Conservation (phyloP, 371 early-diverging fungal genomes). For the Apophysomyces elegans region DNA sequence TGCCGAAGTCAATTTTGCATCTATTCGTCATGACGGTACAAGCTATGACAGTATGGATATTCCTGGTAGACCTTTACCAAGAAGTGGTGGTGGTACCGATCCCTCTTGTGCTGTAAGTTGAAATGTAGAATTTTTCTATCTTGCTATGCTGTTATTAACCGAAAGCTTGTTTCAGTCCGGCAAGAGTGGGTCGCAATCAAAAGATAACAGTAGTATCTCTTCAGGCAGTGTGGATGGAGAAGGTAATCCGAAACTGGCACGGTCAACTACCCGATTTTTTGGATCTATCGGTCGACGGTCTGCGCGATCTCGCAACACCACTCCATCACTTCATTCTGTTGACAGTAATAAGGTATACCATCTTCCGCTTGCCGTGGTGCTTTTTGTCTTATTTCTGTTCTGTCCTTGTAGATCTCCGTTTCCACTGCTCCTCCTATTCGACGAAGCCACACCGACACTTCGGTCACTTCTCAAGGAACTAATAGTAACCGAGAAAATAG, state of each 20-base stretch:
- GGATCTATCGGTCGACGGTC: conserved; percentile 34
- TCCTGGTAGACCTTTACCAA: conserved; percentile 35
- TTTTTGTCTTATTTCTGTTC: not conserved
- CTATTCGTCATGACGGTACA: conserved; percentile 19
- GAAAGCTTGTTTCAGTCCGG: not conserved
- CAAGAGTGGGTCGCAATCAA: not conserved
- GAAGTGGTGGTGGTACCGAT: conserved; percentile 2
- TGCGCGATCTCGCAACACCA: conserved; percentile 22
- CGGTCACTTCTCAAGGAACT: conserved; percentile 4
- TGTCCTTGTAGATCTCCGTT: not conserved
- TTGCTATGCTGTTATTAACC: not conserved
- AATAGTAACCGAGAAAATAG: not conserved
- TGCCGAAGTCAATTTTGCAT: conserved; percentile 18
- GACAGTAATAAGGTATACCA: conserved; percentile 19
- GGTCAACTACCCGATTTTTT: conserved; percentile 26
- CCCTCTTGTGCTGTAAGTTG: conserved; percentile 9
- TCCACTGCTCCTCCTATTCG: conserved; percentile 1
- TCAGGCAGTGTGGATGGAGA: conserved; percentile 19
- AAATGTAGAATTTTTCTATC: not conserved
- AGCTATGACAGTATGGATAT: conserved; percentile 46
- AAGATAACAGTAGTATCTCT: conserved; percentile 17
- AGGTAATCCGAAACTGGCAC: conserved; percentile 5
- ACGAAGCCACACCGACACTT: not conserved
- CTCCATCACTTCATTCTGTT: conserved; percentile 24
- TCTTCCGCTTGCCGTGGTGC: not conserved